phyloP scores from a whole-genome alignment of 202 grass and related monocot species.

The Carex arenaria region DNA sequence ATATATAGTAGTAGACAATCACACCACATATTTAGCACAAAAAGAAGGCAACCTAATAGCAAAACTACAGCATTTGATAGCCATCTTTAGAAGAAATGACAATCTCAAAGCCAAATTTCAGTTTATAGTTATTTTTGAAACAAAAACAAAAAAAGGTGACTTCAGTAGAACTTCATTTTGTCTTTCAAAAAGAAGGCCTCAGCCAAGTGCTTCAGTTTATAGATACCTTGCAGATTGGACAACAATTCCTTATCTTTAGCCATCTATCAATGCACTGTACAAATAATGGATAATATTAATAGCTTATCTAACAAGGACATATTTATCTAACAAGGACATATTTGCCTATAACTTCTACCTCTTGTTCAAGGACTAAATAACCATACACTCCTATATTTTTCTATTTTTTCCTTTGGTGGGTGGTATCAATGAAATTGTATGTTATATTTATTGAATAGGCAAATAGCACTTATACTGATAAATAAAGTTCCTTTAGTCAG shows the following conservation, averaged over 20 bases:
- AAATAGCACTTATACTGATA: slow-evolving; percentile 15
- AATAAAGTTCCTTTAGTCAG: neutral
- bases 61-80: neutral
- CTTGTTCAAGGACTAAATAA: neutral
- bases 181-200: neutral
- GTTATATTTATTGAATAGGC: neutral
- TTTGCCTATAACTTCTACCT: neutral
- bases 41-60: neutral
- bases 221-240: slow-evolving; percentile 69
- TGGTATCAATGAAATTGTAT: neutral
- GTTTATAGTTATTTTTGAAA: neutral
- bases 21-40: neutral
- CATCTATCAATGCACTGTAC: slow-evolving; percentile 84
- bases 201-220: slow-evolving; percentile 28
- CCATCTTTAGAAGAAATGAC: neutral
- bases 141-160: neutral
- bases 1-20: neutral
- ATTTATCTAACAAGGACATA: neutral
- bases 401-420: neutral
- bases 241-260: slow-evolving; percentile 55
- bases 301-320: neutral
- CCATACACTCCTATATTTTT: neutral
- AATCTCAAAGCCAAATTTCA: neutral
- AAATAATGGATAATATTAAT: slow-evolving; percentile 9
- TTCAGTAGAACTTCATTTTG: neutral